These are phyloP conservation scores for Silene latifolia DNA, from an alignment of 148 eudicot species.

Conservation along the genomic window DNA sequence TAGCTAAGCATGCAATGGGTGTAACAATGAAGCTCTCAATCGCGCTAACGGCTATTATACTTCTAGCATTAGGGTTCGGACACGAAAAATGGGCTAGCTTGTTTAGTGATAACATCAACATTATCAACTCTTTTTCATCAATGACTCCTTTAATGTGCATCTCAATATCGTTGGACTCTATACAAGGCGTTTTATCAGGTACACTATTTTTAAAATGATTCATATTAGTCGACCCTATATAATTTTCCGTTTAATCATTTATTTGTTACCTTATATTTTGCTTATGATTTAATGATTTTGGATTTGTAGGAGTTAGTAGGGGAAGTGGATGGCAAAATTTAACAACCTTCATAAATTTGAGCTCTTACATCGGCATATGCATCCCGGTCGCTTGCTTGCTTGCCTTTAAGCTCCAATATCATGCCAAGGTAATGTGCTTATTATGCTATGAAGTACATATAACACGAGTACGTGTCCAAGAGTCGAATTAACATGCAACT, in stretches of 20 bases:
- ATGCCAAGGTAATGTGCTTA: constrained; percentile 45
- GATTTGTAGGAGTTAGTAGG: constrained; percentile 62
- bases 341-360: constrained; percentile 58
- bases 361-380: constrained; percentile 55
- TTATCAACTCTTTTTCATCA: constrained; percentile 44
- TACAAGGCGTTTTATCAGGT: constrained; percentile 92
- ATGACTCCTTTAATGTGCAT: constrained; percentile 57
- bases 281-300: not conserved
- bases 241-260: too few relatives aligned
- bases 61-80: constrained; percentile 49
- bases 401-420: constrained; percentile 47
- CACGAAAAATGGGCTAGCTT: constrained; percentile 62
- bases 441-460: too few relatives aligned
- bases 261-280: not conserved
- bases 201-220: too few relatives aligned
- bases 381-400: constrained; percentile 64
- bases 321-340: constrained; percentile 90
- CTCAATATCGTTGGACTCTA: constrained; percentile 59
- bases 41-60: constrained; percentile 38
- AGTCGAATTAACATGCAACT: too few relatives aligned
- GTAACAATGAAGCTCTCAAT: constrained; percentile 70
- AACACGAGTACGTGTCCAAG: too few relatives aligned
- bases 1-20: constrained; percentile 65
- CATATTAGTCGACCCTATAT: not conserved
- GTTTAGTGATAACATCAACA: constrained; percentile 48